Conservation (phyloP, 768 basidiomycete species). For the Galerina sulciceps region DNA sequence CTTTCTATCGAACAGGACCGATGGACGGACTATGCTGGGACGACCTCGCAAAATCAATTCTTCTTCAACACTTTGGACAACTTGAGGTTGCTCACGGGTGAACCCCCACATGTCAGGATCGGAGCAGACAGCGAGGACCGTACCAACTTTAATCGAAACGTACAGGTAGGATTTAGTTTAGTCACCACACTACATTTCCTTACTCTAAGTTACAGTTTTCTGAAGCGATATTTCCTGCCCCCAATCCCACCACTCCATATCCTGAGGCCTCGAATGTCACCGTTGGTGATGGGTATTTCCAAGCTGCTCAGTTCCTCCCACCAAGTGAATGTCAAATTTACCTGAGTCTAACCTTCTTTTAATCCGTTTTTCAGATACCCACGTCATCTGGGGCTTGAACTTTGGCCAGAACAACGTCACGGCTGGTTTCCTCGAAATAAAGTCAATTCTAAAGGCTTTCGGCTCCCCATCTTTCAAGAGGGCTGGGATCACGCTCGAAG, state of each 20-base stretch:
- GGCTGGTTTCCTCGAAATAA: conserved; percentile 49
- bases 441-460: conserved; percentile 54
- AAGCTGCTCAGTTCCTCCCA: conserved; percentile 56
- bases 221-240: conserved; percentile 52
- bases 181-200: not conserved
- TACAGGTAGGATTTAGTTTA: conserved; percentile 40
- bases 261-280: conserved; percentile 65
- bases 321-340: conserved; percentile 33
- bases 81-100: conserved; percentile 52
- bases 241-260: conserved; percentile 56
- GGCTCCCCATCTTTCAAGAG: conserved; percentile 37
- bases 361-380: conserved; percentile 45
- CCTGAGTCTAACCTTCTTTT: not conserved
- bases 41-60: conserved; percentile 55
- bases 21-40: conserved; percentile 71
- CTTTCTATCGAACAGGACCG: conserved; percentile 74
- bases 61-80: conserved; percentile 64
- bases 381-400: conserved; percentile 71
- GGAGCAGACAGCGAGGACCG: conserved; percentile 63
- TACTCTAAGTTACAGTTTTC: conserved; percentile 36
- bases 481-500: conserved; percentile 52
- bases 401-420: conserved; percentile 57
- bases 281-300: conserved; percentile 64
- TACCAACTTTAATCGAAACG: conserved; percentile 54
- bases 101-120: conserved; percentile 60